Percentiles rank a stretch among this genome's conserved stretches.
phyloP scores from a whole-genome alignment of 2,329 filamentous ascomycete genomes.

The Diaporthe sp. region DNA sequence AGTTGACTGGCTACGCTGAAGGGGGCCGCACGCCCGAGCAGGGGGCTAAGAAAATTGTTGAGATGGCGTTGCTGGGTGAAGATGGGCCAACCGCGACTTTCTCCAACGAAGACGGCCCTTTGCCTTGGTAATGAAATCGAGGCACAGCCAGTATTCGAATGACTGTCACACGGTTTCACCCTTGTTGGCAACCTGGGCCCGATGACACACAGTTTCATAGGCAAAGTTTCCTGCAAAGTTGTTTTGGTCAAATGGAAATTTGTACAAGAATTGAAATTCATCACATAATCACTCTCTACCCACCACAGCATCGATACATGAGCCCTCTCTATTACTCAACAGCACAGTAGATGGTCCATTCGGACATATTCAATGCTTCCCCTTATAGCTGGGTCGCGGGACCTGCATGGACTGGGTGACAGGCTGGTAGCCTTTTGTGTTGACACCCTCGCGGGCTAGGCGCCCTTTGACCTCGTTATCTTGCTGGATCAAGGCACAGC shows the following conservation, averaged over 20 bases:
- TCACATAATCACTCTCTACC: no score
- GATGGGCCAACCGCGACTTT: background rate
- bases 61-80: background rate
- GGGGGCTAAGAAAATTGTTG: background rate
- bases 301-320: no score
- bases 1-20: background rate
- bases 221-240: no score
- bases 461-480: background rate
- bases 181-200: no score
- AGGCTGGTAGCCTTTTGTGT: background rate
- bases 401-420: background rate
- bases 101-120: background rate
- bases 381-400: background rate
- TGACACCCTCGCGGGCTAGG: background rate
- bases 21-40: background rate
- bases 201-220: no score
- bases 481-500: background rate
- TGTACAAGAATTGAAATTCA: no score
- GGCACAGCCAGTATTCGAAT: no score
- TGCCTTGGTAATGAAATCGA: background rate
- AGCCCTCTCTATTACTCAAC: no score
- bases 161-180: no score
- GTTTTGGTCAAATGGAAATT: no score
- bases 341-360: no score
- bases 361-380: no score